Percentiles rank a stretch among this genome's conserved stretches.
Evolutionary conservation across 148 eudicot species (phyloP).

Genomic region (Fagopyrum tataricum): DNA sequence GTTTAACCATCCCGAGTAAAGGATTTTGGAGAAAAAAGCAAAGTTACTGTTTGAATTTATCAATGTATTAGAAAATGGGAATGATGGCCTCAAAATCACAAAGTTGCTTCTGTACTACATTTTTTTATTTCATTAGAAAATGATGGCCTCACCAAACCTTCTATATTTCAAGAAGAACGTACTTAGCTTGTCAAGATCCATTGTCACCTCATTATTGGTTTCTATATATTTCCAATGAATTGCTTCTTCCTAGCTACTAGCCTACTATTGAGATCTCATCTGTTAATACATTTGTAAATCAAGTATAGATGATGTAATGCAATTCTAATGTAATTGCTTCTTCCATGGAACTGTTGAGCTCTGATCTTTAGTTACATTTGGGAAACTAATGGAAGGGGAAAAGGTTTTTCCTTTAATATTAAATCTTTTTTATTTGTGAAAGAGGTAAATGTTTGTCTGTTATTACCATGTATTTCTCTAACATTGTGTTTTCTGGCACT

Average conservation of each 20-base stretch:
- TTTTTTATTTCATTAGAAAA: background rate
- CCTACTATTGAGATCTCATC: background rate
- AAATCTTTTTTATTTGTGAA: background rate
- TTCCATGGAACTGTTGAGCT: background rate
- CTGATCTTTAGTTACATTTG: background rate
- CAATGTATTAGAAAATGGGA: background rate
- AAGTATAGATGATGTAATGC: background rate
- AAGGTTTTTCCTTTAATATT: background rate
- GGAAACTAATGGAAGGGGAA: background rate
- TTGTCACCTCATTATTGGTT: background rate
- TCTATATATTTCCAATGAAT: background rate
- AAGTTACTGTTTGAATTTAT: background rate
- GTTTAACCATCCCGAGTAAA: background rate
- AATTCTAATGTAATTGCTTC: background rate
- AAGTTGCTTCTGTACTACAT: background rate
- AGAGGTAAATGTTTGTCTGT: background rate
- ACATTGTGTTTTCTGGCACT: background rate
- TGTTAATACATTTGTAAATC: background rate
- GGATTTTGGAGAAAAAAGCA: background rate
- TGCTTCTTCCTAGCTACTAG: background rate
- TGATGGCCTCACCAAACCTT: background rate
- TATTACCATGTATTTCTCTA: background rate
- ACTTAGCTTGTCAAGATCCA: background rate
- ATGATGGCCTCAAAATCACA: background rate
- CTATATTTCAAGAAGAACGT: background rate